Percentiles rank a stretch among this genome's conserved stretches.
These are phyloP conservation scores for Candida hispaniensis DNA, from an alignment of 805 yeast genomes.

Conservation along the genomic window DNA sequence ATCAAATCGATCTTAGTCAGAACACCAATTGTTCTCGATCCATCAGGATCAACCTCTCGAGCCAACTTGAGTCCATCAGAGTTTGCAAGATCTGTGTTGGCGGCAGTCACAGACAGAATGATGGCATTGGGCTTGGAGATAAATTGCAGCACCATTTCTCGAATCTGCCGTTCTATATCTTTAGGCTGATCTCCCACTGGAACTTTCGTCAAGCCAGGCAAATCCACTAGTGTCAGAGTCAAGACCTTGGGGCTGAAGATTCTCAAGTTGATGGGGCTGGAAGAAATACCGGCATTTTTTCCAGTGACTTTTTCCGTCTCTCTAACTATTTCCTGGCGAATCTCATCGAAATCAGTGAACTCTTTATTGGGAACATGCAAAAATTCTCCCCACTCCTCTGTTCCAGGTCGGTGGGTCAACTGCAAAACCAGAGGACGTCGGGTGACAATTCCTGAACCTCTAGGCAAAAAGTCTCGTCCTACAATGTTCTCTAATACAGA, in stretches of 20 bases:
- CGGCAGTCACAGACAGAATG: constrained; percentile 87
- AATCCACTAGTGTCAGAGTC: constrained; percentile 87
- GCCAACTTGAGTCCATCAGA: constrained; percentile 94
- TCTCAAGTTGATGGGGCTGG: constrained; percentile 86
- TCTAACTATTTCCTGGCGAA: constrained; percentile 78
- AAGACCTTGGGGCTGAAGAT: constrained; percentile 89
- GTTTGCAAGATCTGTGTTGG: constrained; percentile 94
- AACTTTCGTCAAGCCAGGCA: constrained; percentile 95
- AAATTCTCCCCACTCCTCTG: constrained; percentile 79
- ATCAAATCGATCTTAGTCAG: constrained; percentile 90
- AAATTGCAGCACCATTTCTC: constrained; percentile 85
- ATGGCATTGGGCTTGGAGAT: constrained; percentile 94
- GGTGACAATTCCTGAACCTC: constrained; percentile 90
- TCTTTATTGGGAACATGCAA: constrained; percentile 83
- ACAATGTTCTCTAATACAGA: constrained; percentile 86
- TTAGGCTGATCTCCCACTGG: constrained; percentile 99
- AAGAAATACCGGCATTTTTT: constrained; percentile 69
- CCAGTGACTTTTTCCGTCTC: constrained; percentile 81
- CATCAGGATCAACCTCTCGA: constrained; percentile 96
- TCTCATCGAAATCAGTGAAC: constrained; percentile 78
- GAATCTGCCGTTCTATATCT: constrained; percentile 89
- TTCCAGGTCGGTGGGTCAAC: constrained; percentile 56
- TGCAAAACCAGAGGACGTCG: constrained; percentile 80
- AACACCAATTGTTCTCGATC: constrained; percentile 91
- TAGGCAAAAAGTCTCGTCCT: constrained; percentile 81